A percentile compares a stretch with the other conserved stretches of the same genome.
Conservation (phyloP, 306 rosid species). For the Bauhinia variegata region DNA sequence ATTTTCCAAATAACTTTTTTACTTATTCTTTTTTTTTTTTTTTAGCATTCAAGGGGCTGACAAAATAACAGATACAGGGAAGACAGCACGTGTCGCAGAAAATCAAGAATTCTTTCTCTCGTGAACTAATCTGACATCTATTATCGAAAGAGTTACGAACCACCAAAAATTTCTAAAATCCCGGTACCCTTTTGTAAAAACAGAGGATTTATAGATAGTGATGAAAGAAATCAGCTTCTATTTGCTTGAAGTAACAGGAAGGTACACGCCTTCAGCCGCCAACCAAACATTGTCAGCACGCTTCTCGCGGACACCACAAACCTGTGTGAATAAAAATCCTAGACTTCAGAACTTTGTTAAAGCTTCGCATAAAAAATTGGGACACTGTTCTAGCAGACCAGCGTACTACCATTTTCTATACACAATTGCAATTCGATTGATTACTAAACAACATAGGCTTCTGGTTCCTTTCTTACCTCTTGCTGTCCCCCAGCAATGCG, state of each 20-base stretch:
- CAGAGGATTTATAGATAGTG: slow-evolving; percentile 26
- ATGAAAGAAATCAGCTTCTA: slow-evolving; percentile 43
- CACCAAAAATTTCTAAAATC: slow-evolving; percentile 38
- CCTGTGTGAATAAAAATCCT: slow-evolving; percentile 65
- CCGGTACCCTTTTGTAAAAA: slow-evolving; percentile 37
- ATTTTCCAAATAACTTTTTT: too few relatives aligned
- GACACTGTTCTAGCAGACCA: not conserved
- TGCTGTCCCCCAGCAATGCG: slow-evolving; percentile 99
- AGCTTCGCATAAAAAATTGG: not conserved
- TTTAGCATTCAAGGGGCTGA: not conserved
- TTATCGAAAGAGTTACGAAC: slow-evolving; percentile 34
- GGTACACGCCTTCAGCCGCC: slow-evolving; percentile 97
- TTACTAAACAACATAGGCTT: not conserved
- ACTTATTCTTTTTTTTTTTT: too few relatives aligned
- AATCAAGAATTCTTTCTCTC: too few relatives aligned
- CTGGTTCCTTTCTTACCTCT: slow-evolving; percentile 68
- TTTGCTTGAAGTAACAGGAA: slow-evolving; percentile 73
- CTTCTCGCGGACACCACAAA: slow-evolving; percentile 84
- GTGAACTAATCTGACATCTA: slow-evolving; percentile 40
- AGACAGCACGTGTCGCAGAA: too few relatives aligned
- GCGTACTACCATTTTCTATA: not conserved
- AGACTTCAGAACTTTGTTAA: too few relatives aligned
- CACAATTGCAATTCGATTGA: slow-evolving; percentile 11
- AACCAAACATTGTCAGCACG: slow-evolving; percentile 91
- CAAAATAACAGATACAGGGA: slow-evolving; percentile 20